Evolutionary conservation across 176 grass and related monocot genomes (phyloP), one percentile per base, ranked within the genome.

Genomic region (Oryza meyeriana): DNA sequence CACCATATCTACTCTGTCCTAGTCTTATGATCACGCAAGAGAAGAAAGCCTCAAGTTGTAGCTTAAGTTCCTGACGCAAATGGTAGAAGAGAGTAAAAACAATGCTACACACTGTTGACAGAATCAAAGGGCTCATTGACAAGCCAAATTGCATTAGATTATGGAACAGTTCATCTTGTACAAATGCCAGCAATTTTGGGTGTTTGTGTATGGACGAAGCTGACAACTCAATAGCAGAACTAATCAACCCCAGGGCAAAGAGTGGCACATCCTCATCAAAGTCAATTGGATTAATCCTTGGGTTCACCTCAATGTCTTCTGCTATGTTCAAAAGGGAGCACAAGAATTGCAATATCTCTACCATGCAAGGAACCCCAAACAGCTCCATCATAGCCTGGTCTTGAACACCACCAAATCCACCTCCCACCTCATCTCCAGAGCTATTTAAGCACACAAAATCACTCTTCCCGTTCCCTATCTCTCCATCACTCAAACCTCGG

Each of bases 111-210:
- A 99, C 89, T 48, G 83, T 95, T 1, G 96, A 91, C 18, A 99
- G 87, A 74, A 99, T 91, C 65, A 99, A 82, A 12, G 96, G 93
- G 87, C 96, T 99, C 90, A 89, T 91, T 35, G 96, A 99, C 79
- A 99, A 76, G 64, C 96, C 96, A 89, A 99, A 95, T 70, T 92
- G 90, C 89, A 99, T 95, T 66, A 99, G 88, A 77, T 95, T 99
- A 47, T 32, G 89, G 76, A 99, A 95, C 57, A 99, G 75, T 68
- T 99, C 96, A 83, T 95, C 93, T 61, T 99, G 89, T 66, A 95
- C 91, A 86, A 99, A 93, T 52, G 75, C 79, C 26, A 99, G 78
- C 67, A 99, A 65, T 82, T 93, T 92, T 26, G 72, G 64, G 69
- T 99, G 91, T 71, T 69, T 95, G 28, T 88, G 25, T 75, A 95